Percentiles rank a stretch among this genome's conserved stretches.
Evolutionary conservation across 1,284 basidiomycete species (phyloP).

Genomic region (Rhodotorula sp.): DNA sequence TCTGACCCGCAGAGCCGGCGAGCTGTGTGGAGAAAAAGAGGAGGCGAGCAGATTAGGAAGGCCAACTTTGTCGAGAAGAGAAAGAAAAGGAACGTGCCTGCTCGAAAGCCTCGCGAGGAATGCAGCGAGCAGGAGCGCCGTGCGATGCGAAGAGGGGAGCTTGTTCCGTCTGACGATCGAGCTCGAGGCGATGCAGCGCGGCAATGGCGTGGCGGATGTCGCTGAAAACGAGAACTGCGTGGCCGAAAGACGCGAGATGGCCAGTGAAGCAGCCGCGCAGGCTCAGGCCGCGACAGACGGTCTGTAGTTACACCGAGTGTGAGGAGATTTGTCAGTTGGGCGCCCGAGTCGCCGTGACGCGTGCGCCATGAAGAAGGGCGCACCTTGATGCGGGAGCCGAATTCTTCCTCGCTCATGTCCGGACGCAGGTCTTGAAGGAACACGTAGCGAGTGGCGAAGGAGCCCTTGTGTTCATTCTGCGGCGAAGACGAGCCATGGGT

Average conservation of each 20-base stretch:
- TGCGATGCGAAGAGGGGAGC: neutral
- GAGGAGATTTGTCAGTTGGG: neutral
- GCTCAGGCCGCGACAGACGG: constrained; percentile 2
- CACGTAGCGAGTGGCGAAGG: constrained; percentile 27
- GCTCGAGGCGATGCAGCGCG: neutral
- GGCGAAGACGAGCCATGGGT: neutral
- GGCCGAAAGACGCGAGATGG: constrained; percentile 11
- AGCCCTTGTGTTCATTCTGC: neutral
- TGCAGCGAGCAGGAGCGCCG: constrained; percentile 8
- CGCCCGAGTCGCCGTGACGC: no score
- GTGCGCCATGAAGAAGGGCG: no score
- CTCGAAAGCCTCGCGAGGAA: constrained; percentile 20
- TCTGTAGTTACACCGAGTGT: neutral
- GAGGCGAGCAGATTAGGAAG: neutral
- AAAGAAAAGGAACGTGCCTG: constrained; percentile 7
- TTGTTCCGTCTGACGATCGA: neutral
- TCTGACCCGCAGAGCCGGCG: no score
- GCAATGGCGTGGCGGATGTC: constrained; percentile 25
- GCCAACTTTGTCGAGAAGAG: neutral
- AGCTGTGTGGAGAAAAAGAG: constrained; percentile 14
- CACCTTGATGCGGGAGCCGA: constrained; percentile 8
- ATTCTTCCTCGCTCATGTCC: constrained; percentile 6
- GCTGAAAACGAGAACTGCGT: constrained; percentile 32
- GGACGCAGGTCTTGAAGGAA: constrained; percentile 16
- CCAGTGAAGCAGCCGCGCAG: constrained; percentile 19